Evolutionary conservation across 768 basidiomycete genomes (phyloP), one percentile per base, ranked within the genome.

Genomic region (Pholiota microspora): DNA sequence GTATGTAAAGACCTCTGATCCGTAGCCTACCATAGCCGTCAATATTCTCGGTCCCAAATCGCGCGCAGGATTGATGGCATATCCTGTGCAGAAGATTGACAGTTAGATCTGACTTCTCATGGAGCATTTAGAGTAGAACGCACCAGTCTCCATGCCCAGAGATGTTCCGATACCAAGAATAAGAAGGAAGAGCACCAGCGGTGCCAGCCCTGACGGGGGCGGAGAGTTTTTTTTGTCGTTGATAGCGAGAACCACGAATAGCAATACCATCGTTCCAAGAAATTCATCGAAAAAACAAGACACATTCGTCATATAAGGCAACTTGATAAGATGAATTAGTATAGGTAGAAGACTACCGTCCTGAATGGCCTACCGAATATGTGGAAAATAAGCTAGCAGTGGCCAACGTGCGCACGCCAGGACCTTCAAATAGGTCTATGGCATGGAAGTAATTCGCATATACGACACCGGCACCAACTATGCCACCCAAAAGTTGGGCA

Each of bases 1-100:
- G 65, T 66, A 77, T 1, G 71, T 73, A 69, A 72, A 80, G 15
- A 77, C 82, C 35, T 75, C 73, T 62, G 67, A 68, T 18, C 86
- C 86, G 59, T 87, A 89, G n/a, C 87, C 88, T 6, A 77, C 85
- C 82, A 88, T 86, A 4, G 86, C 77, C 0, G 85, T 87, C 63
- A 88, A 66, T 29, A 89, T 60, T 7, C 87, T 77, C 1, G 87
- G 87, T 4, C 88, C 87, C 25, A 89, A 70, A 69, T 89, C 87
- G 62, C 88, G 83, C 28, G 87, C 85, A 35, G 87, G 87, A 59
- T 88, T 88, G 49, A 88, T 69, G 4, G 86, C 82, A 58, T 75
- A 84, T 44, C 79, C 83, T 78, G 55, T 29, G 28, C 28, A 50
- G 34, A 24, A n/a, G 28, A 15, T 51, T 32, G 31, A 23, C 24